These are phyloP conservation scores for Tolypocladium amazonense DNA, from an alignment of 2,329 filamentous ascomycete species.

Conservation along the genomic window DNA sequence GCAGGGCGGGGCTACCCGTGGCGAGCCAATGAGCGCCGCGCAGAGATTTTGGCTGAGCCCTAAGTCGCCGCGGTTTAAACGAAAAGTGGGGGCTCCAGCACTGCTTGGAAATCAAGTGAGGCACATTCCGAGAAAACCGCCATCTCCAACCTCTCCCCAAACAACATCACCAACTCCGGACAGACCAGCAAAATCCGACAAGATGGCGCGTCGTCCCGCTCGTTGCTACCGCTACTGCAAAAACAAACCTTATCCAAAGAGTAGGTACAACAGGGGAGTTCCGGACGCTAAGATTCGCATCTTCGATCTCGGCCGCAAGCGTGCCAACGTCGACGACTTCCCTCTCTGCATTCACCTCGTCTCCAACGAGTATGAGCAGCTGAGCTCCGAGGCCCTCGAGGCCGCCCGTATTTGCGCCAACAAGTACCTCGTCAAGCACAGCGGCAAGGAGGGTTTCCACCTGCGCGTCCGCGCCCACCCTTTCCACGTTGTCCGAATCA, in stretches of 20 bases:
- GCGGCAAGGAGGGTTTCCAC: slow-evolving; percentile 66
- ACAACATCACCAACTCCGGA: slow-evolving; percentile 22
- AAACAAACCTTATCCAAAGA: slow-evolving; percentile 99
- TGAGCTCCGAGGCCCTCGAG: slow-evolving; percentile 98
- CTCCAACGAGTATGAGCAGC: slow-evolving; percentile 99
- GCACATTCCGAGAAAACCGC: slow-evolving; percentile 14
- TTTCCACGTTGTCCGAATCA: slow-evolving; percentile 99
- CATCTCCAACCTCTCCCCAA: slow-evolving; percentile 15
- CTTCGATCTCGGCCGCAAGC: slow-evolving; percentile 98
- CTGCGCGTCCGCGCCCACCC: slow-evolving; percentile 82
- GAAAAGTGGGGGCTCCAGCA: slow-evolving; percentile 15
- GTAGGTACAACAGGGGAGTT: slow-evolving; percentile 99
- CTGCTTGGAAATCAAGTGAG: slow-evolving; percentile 46
- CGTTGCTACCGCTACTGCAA: slow-evolving; percentile 99
- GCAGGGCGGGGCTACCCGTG: slow-evolving; percentile 11
- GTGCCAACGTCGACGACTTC: slow-evolving; percentile 98
- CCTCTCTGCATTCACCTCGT: slow-evolving; percentile 98
- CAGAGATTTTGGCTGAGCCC: slow-evolving; percentile 15
- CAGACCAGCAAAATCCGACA: slow-evolving; percentile 50
- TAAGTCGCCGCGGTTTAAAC: slow-evolving; percentile 29
- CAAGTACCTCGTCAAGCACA: slow-evolving; percentile 77
- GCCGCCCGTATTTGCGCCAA: slow-evolving; percentile 99
- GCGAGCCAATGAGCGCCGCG: slow-evolving; percentile 16
- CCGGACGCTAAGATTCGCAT: slow-evolving; percentile 79
- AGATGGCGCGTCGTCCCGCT: slow-evolving; percentile 98